Base-by-base conservation (phyloP, 768 basidiomycete species). In the Boletus rubroflammeus region DNA sequence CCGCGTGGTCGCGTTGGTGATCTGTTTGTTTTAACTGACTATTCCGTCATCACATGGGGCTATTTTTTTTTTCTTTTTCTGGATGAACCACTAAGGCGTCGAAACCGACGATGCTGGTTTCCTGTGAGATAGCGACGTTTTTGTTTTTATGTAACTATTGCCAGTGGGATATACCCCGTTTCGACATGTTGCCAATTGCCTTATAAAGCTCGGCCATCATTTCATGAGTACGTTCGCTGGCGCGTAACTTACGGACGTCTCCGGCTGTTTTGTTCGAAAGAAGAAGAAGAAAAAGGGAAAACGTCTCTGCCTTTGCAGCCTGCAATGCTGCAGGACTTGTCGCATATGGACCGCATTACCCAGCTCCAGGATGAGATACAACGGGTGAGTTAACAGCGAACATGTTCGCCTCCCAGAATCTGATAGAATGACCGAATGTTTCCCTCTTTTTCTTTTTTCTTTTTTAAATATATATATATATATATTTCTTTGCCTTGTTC, bases 301-400 rank as follows among this genome's bases (percentile, higher is more conserved):
- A 21, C 53, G 28, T 34, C 40, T 58, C 38, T 54, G 57, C 47
- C 34, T 36, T 48, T 35, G 68, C 83, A 82, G 83, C 81, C n/a
- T n/a, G 88, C 75, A 76, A 92, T 92, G 89, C 89, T 92, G 81
- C 85, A 90, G 80, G 89, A 91, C 83, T 74, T 92, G 70, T 83
- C 89, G 71, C 85, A 90, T 78, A 94, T 94, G 93, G 93, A 95
- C 79, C 86, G 92, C 74, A 90, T 95, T 71, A 94, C 93, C 10
- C 93, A 95, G 71, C 84, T 95, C 51, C 92, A 94, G 78, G 88
- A 96, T 82, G 89, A 89, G 72, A 92, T 93, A 55, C 93, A 96
- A 73, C 84, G 89, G 75, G 90, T 88, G 50, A 50, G 65, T 49
- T n/a, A 28, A n/a, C 46, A 7, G 17, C 10, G 35, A 28, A 13